phyloP scores from a whole-genome alignment of 2,329 filamentous ascomycete genomes.

The Fusarium veterinarium region DNA sequence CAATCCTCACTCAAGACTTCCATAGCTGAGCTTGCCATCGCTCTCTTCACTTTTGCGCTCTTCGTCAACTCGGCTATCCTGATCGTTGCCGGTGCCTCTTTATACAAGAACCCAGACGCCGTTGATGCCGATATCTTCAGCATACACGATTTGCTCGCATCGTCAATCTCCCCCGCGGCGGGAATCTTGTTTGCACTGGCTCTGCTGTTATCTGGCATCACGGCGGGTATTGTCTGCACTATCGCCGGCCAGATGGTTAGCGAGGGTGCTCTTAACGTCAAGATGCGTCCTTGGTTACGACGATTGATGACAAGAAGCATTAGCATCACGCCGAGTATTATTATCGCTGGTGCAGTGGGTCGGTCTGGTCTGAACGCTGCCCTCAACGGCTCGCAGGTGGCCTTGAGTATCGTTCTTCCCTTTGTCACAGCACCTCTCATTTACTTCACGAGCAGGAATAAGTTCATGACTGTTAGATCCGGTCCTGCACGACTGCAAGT shows the following conservation, averaged over 20 bases:
- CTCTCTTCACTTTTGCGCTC: conserved; percentile 83
- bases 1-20: conserved; percentile 79
- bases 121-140: conserved; percentile 81
- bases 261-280: conserved; percentile 75
- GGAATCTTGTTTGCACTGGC: conserved; percentile 88
- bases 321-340: conserved; percentile 83
- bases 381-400: conserved; percentile 81
- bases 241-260: conserved; percentile 91
- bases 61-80: conserved; percentile 88
- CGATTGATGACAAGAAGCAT: conserved; percentile 81
- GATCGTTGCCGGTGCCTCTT: conserved; percentile 81
- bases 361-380: conserved; percentile 76
- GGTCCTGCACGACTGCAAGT: neutral
- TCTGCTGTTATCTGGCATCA: conserved; percentile 81
- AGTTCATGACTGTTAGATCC: conserved; percentile 77
- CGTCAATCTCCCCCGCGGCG: conserved; percentile 77
- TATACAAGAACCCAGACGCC: conserved; percentile 72
- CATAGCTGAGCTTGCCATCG: conserved; percentile 75
- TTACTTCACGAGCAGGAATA: conserved; percentile 83
- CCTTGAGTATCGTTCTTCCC: conserved; percentile 80
- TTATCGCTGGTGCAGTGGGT: conserved; percentile 84
- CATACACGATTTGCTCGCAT: conserved; percentile 79
- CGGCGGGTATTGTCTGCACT: conserved; percentile 88
- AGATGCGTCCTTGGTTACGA: conserved; percentile 82
- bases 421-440: conserved; percentile 87